Conservation (phyloP, 2,329 filamentous ascomycete species). For the Tolypocladium endophyticum region DNA sequence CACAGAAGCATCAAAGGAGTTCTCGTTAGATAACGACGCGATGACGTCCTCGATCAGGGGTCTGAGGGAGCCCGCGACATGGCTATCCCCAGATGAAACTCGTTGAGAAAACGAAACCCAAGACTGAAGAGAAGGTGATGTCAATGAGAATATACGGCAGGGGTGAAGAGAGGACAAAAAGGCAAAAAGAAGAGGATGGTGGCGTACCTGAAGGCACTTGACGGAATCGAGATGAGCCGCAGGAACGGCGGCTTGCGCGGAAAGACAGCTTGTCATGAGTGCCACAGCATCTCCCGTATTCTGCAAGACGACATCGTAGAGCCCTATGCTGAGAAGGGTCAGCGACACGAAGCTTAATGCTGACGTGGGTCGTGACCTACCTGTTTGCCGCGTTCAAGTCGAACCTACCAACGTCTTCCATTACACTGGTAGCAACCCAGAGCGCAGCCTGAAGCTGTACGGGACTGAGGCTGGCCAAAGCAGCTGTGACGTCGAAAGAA, state of each 20-base stretch:
- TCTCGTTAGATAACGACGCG: slow-evolving; percentile 46
- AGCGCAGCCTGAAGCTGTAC: slow-evolving; percentile 44
- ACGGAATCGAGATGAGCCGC: slow-evolving; percentile 44
- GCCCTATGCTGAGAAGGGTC: slow-evolving; percentile 18
- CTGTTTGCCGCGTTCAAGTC: slow-evolving; percentile 51
- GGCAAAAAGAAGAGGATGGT: too few species aligned
- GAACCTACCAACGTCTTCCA: slow-evolving; percentile 39
- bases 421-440: slow-evolving; percentile 43
- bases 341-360: not conserved
- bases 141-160: not conserved
- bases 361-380: slow-evolving; percentile 20
- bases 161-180: not conserved
- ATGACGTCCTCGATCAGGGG: slow-evolving; percentile 50
- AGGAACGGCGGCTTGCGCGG: slow-evolving; percentile 12
- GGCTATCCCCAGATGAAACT: slow-evolving; percentile 44
- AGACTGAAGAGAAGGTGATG: slow-evolving; percentile 30
- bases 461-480: slow-evolving; percentile 36
- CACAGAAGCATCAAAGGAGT: slow-evolving; percentile 48
- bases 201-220: slow-evolving; percentile 46
- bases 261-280: slow-evolving; percentile 29
- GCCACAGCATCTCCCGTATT: slow-evolving; percentile 28
- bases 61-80: slow-evolving; percentile 48
- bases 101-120: slow-evolving; percentile 68
- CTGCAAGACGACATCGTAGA: slow-evolving; percentile 28
- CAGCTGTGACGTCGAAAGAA: slow-evolving; percentile 29